Evolutionary conservation across 495 filamentous ascomycete species (phyloP), one percentile per base, ranked within the genome.

Genomic region (Tuber borchii): DNA sequence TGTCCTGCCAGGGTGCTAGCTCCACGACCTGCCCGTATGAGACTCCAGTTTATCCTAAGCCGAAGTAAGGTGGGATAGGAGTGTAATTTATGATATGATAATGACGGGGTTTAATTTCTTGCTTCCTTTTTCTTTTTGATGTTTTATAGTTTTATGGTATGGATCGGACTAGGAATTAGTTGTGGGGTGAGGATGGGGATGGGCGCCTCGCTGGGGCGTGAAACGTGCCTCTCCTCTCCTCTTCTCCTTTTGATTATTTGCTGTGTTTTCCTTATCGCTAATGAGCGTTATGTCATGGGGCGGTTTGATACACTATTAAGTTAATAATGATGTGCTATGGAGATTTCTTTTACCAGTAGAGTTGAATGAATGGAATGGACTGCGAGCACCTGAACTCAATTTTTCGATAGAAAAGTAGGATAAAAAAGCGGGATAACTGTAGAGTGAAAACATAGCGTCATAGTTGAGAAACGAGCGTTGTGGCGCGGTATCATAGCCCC

Each of bases 11-110:
- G 7, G 48, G 39, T 34, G 51, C 65, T 31, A 43, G 61, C 26
- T 9, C 44, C 9, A 39, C 65, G 4, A 42, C n/a, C 17, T 77
- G 69, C 16, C 0, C 20, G 3, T 77, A 71, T 34, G n/a, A 70
- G 51, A 73, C 46, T 17, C 74, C 75, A 37, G 43, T 37, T 20
- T 78, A 78, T 42, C 69, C 76, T n/a, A 65, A 10, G 56, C 3
- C 56, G 14, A 65, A 26, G 56, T 56, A 56, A 22, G 20, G 19
- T 12, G 22, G 22, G 22, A 37, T n/a, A 12, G 26, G 31, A 34
- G 12, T 34, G 26, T 65, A 19, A 34, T 31, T 31, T 34, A 65
- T 34, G 56, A 34, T 65, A 65, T 19, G 26, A 16, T 34, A 65
- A 65, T 65, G 26, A 34, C 16, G 26, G 7, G 56, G 56, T 65